Evolutionary conservation across 108 stramenopile genomes (phyloP), one percentile per base, ranked within the genome.

Genomic region (Thalassiosira profunda): DNA sequence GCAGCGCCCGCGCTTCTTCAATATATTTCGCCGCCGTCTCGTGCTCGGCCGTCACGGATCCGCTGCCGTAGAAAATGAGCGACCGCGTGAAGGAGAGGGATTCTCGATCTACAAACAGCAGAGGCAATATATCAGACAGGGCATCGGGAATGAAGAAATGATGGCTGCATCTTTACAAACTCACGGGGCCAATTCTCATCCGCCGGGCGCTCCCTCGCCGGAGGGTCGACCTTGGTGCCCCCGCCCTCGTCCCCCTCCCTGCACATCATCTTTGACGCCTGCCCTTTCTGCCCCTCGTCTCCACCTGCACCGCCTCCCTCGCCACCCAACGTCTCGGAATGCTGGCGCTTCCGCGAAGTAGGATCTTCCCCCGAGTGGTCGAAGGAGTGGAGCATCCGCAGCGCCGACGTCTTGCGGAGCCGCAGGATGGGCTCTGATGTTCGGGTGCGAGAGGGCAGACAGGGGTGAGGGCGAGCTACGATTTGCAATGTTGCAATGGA

Each of bases 51-150:
- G 89, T 91, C 28, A 95, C 67, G 23, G 91, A 70, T 9, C 94
- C 95, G 25, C 86, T 72, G 25, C 95, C 95, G 59, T 96, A 96
- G 61, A 96, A 96, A 21, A 94, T 76, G 8, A 96, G 79, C 29
- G 91, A 88, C 15, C 92, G 86, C 1, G 95, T 92, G 61, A 96
- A 96, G 25, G 91, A 92, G 14, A 96, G 73, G n/a, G 71, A 81
- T 52, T 95, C 91, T 15, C 80, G 75, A 29, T 79, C 70, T 40
- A 38, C 17, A 0, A 1, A 26, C 0, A 17, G 31, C 7, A 21
- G 40, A 31, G 42, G 11, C 4, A 33, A 30, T 14, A 21, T 46
- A n/a, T n/a, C n/a, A n/a, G n/a, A n/a, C n/a, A n/a, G n/a, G n/a
- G n/a, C n/a, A n/a, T 18, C 4, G 29, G 18, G n/a, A 47, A 30